Evolutionary conservation across 768 basidiomycete genomes (phyloP), one percentile per base, ranked within the genome.

Genomic region (Pulveroboletus frians): DNA sequence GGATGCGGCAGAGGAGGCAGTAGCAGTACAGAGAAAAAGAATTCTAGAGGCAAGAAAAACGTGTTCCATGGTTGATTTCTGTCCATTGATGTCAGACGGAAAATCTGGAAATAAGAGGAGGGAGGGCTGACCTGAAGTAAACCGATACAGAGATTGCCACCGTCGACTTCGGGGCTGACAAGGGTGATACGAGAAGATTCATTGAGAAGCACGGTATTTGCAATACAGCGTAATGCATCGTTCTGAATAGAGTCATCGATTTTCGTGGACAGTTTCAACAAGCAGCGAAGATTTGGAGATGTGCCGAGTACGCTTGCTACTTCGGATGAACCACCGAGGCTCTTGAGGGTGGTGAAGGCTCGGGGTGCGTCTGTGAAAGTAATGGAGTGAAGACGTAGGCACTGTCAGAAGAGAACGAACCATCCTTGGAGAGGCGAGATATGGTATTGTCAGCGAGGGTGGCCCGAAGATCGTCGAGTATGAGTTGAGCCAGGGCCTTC

Each of bases 1-100:
- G 14, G 58, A 46, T 5, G 59, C 72, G 38, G 83, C 78, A 1
- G 73, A 52, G 9, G 73, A 63, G 4, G 69, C 67, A 18, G 80
- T 76, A 9, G 77, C 81, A 1, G 88, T 88, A 37, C 75, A 74
- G 20, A 92, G 75, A 61, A 91, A 92, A 9, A 92, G 74, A 34
- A 90, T 84, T 21, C 88, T 81, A 6, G 84, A 84, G 3, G 83
- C 71, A 34, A 90, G 79, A 67, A 90, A 91, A 50, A 84, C 78
- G 29, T 79, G 76, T 53, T 88, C 84, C 6, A 80, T 75, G 9
- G 67, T 63, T 3, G 84, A 72, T 77, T 80, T 85, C 88, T 89
- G 38, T 34, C 49, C 20, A 39, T 26, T 4, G 27, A 37, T n/a
- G 14, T 50, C 48, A 55, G 54, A 49, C 50, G 39, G 18, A 43